phyloP scores from a whole-genome alignment of 2,329 filamentous ascomycete species.

The Ophiostoma angusticollis region DNA sequence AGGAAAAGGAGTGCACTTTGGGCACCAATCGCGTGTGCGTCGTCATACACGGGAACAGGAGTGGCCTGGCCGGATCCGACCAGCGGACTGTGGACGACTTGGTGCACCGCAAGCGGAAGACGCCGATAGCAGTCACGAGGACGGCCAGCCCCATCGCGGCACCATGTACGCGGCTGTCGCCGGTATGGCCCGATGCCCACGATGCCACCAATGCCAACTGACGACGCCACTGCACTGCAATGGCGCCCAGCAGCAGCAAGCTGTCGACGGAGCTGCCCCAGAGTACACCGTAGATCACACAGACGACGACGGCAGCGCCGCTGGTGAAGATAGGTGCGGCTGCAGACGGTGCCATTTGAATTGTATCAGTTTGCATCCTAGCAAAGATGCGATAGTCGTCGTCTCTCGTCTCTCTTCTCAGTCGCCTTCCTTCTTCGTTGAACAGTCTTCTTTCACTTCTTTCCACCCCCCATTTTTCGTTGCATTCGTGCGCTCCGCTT shows the following conservation, averaged over 20 bases:
- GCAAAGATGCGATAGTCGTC: too few relatives aligned
- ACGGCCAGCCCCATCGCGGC: background rate
- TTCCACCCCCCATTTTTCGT: too few relatives aligned
- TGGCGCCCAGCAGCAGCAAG: background rate
- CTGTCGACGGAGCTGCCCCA: background rate
- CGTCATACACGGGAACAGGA: slow-evolving; percentile 52
- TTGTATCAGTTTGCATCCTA: too few relatives aligned
- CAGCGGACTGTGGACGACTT: slow-evolving; percentile 3
- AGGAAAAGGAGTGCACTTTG: slow-evolving; percentile 52
- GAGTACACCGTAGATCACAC: background rate
- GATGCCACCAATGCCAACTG: background rate
- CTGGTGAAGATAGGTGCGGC: too few relatives aligned
- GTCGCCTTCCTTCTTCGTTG: too few relatives aligned
- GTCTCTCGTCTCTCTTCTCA: too few relatives aligned
- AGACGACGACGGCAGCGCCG: background rate
- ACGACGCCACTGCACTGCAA: background rate
- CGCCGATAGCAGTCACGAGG: background rate
- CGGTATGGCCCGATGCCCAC: background rate
- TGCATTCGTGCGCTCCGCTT: too few relatives aligned
- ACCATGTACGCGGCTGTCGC: background rate
- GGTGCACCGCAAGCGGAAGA: background rate
- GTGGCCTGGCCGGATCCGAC: slow-evolving; percentile 25
- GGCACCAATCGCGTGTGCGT: slow-evolving; percentile 56
- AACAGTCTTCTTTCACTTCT: too few relatives aligned
- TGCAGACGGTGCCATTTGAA: too few relatives aligned